Base-by-base conservation (phyloP, 805 yeast genomes). In the Metschnikowia similis region DNA sequence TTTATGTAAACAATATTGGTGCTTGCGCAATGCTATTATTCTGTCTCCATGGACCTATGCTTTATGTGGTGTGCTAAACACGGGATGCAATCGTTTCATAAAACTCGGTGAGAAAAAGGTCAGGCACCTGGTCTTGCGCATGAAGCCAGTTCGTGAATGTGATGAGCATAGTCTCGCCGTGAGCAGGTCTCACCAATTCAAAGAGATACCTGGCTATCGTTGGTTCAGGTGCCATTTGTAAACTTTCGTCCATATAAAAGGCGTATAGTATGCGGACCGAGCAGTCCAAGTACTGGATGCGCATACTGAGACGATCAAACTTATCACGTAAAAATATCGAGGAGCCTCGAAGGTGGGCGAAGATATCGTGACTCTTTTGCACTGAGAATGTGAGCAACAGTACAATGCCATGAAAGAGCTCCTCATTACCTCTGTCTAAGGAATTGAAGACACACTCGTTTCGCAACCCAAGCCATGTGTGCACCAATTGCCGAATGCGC, bases 331-430 rank as follows among this genome's bases (percentile, higher is more conserved):
- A 28, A 8, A 27, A 35, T 8, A 13, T 11, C 4, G 46, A 35
- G 21, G 46, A 14, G 13, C 36, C 16, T 28, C 46, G 34, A 27
- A 49, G 36, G 43, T 54, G 50, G 32, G 38, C 45, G 29, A 48
- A 26, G 28, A 54, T 35, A 35, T 37, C 35, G 1, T 28, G 11
- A 28, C 52, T 43, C 39, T 55, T 53, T 14, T 27, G 39, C 26
- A 11, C 28, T 1, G 52, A 31, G 40, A 48, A 58, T 5, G 28
- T 39, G n/a, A 53, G 47, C 30, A 53, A 39, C 50, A 41, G 43
- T 9, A 38, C 31, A 4, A 54, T 31, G 8, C 61, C 65, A 10
- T 55, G 54, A 41, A 70, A 70, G 16, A 70, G 52, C 28, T 58
- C 62, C 2, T 54, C 56, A 49, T 70, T 70, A 16, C 60, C 60